A percentile compares a stretch with the other conserved stretches of the same genome.
These are phyloP conservation scores for Chamaecrista fasciculata DNA, from an alignment of 306 rosid species.

Conservation along the genomic window DNA sequence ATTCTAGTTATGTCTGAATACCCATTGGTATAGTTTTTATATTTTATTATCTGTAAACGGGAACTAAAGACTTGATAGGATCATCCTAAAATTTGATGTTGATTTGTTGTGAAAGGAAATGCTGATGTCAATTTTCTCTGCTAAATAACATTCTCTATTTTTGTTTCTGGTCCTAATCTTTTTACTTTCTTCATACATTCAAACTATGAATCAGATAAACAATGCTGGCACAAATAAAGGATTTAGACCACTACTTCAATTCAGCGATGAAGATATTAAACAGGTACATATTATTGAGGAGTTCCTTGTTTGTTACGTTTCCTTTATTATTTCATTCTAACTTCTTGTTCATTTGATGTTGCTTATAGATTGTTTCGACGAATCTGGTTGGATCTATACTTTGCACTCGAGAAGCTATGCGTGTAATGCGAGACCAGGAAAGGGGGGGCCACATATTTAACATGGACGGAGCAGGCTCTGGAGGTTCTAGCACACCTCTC, in stretches of 20 bases:
- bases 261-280: constrained; percentile 81
- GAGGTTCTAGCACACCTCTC: constrained; percentile 97
- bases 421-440: constrained; percentile 63
- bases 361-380: constrained; percentile 82
- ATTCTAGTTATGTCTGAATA: neutral
- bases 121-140: neutral
- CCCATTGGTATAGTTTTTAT: too few species aligned
- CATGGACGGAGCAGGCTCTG: constrained; percentile 98
- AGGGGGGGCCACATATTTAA: constrained; percentile 94
- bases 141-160: constrained; percentile 4
- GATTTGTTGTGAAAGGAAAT: neutral
- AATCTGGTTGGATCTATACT: constrained; percentile 97
- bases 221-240: constrained; percentile 97
- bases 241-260: constrained; percentile 88
- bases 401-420: constrained; percentile 94
- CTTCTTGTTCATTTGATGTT: neutral
- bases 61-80: too few species aligned
- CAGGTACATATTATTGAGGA: constrained; percentile 51
- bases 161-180: constrained; percentile 6
- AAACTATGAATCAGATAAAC: constrained; percentile 57
- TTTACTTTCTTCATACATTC: neutral
- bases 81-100: neutral
- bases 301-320: neutral
- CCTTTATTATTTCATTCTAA: neutral
- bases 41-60: too few species aligned